phyloP scores from a whole-genome alignment of 108 stramenopile species.

The Fistulifera pelliculosa region DNA sequence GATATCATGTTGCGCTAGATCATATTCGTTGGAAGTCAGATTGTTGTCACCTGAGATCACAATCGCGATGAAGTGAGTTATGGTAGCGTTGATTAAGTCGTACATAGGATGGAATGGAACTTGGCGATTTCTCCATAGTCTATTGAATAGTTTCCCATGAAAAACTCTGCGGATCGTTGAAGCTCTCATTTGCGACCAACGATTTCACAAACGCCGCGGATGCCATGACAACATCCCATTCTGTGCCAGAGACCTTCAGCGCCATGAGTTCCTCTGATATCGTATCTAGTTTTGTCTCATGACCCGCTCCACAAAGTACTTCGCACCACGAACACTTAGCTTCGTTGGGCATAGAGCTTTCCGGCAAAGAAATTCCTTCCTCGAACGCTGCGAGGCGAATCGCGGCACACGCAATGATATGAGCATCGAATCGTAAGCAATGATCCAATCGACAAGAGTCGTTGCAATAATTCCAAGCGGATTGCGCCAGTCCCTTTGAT shows the following conservation, averaged over 20 bases:
- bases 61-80: too few species aligned
- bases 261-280: background rate
- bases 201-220: conserved; percentile 38
- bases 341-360: background rate
- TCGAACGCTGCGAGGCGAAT: conserved; percentile 1
- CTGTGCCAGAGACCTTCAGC: background rate
- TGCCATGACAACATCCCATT: conserved; percentile 15
- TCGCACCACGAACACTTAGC: background rate
- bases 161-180: conserved; percentile 76
- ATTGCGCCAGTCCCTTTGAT: conserved; percentile 33
- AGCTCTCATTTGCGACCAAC: conserved; percentile 24
- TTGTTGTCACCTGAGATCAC: too few species aligned
- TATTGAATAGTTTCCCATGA: conserved; percentile 29
- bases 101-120: too few species aligned
- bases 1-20: conserved; percentile 4
- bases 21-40: too few species aligned
- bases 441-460: conserved; percentile 74
- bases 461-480: conserved; percentile 83
- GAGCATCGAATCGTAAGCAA: conserved; percentile 61
- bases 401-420: conserved; percentile 32
- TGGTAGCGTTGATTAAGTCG: too few species aligned
- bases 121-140: too few species aligned
- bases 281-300: background rate
- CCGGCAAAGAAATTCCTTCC: background rate
- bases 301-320: background rate